These are phyloP conservation scores for Crotalaria pallida DNA, from an alignment of 306 rosid species.

Conservation along the genomic window DNA sequence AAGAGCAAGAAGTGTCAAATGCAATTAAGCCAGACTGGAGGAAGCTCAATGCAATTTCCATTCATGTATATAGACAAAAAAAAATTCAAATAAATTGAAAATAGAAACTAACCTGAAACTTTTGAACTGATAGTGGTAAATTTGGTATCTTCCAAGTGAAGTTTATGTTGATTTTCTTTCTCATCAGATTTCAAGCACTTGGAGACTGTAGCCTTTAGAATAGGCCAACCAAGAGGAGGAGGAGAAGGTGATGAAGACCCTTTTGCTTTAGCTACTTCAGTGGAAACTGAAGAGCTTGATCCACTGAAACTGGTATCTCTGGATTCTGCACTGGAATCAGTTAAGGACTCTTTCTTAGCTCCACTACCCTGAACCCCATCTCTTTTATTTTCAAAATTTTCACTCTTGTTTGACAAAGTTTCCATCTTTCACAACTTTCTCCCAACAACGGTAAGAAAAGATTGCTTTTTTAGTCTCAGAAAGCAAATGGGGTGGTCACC, in stretches of 20 bases:
- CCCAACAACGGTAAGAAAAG: constrained; percentile 1
- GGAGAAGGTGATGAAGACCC: constrained; percentile 45
- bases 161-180: constrained; percentile 23
- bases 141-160: constrained; percentile 33
- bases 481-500: constrained; percentile 34
- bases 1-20: no score
- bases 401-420: constrained; percentile 37
- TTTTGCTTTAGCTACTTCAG: constrained; percentile 44
- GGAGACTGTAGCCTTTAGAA: constrained; percentile 64
- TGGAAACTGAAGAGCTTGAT: constrained; percentile 49
- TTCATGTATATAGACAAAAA: not conserved
- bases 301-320: constrained; percentile 53
- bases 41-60: no score
- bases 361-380: constrained; percentile 33
- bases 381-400: constrained; percentile 29
- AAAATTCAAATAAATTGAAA: not conserved
- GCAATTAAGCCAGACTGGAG: no score
- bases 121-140: constrained; percentile 35
- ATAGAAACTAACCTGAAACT: constrained; percentile 51
- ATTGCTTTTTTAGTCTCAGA: constrained; percentile 26
- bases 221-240: constrained; percentile 89
- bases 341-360: constrained; percentile 38
- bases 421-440: constrained; percentile 46
- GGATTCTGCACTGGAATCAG: constrained; percentile 55
- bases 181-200: constrained; percentile 44